Evolutionary conservation across 164 flowering plant genomes (phyloP).

Genomic region (Dillenia suffruticosa): DNA sequence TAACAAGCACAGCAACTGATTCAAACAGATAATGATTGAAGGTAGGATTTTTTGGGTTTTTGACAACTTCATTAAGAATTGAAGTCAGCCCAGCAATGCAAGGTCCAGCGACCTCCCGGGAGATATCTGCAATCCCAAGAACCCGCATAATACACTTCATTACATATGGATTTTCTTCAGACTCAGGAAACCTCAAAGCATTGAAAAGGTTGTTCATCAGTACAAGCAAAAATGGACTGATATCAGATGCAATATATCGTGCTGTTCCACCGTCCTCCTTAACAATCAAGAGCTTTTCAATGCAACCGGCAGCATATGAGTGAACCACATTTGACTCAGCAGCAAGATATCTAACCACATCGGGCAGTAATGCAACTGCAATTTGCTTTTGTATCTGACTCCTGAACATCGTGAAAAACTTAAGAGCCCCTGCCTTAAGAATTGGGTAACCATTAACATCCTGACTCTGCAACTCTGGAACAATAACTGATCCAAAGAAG

Average conservation of each 20-base stretch:
- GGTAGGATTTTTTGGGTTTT: conserved; percentile 79
- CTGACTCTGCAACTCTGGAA: conserved; percentile 73
- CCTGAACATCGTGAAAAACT: conserved; percentile 81
- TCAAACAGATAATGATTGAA: conserved; percentile 93
- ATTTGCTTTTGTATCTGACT: conserved; percentile 56
- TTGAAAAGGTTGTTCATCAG: conserved; percentile 75
- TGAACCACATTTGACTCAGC: conserved; percentile 93
- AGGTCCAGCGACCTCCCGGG: conserved; percentile 59
- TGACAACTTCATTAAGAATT: conserved; percentile 67
- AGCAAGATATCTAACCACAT: conserved; percentile 59
- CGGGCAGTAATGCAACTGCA: conserved; percentile 55
- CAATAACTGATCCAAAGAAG: conserved; percentile 63
- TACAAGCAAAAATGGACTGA: conserved; percentile 44
- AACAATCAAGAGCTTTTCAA: conserved; percentile 86
- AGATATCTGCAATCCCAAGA: conserved; percentile 72
- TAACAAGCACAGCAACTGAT: conserved; percentile 73
- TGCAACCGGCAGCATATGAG: conserved; percentile 93
- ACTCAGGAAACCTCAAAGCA: conserved; percentile 72
- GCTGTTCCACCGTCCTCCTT: conserved; percentile 72
- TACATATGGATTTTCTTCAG: conserved; percentile 83
- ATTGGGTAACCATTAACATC: conserved; percentile 73
- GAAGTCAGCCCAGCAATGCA: conserved; percentile 63
- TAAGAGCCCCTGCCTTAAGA: conserved; percentile 90
- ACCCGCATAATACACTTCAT: conserved; percentile 97
- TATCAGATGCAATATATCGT: conserved; percentile 54